Evolutionary conservation across 257 asterid species (phyloP).

Genomic region (Linderniella brevidens): DNA sequence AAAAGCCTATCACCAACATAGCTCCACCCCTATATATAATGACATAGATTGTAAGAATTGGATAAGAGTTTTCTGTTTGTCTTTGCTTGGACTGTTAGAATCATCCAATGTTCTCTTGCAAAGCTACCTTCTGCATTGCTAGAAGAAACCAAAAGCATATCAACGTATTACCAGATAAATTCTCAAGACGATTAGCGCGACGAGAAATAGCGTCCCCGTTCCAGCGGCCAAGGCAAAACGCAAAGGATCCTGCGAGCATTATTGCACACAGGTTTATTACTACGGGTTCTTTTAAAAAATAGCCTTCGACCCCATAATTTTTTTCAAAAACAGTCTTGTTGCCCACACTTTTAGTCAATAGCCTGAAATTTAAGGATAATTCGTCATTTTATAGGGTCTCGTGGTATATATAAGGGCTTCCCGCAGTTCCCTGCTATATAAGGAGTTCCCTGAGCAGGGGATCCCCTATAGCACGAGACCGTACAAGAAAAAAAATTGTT

Average conservation of each 20-base stretch:
- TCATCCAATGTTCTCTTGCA: not conserved
- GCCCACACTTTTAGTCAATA: no score
- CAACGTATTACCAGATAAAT: conserved; percentile 54
- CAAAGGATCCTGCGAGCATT: conserved; percentile 55
- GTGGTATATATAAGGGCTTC: no score
- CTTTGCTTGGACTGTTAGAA: not conserved
- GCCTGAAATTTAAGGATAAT: no score
- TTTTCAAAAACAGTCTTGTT: no score
- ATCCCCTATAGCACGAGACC: no score
- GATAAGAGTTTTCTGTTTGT: not conserved
- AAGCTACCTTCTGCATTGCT: not conserved
- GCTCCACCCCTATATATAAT: conserved; percentile 62
- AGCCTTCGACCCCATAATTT: no score
- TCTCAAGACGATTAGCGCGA: conserved; percentile 65
- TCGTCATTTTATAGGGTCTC: no score
- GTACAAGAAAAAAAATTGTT: no score
- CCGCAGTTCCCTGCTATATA: no score
- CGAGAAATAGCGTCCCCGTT: conserved; percentile 75
- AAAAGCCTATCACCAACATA: conserved; percentile 81
- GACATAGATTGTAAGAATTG: not conserved
- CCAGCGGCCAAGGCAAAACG: conserved; percentile 60
- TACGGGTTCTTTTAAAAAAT: no score
- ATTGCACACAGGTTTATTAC: no score
- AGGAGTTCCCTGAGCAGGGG: no score
- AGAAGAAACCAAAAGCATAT: not conserved